Evolutionary conservation across 768 basidiomycete genomes (phyloP), one percentile per base, ranked within the genome.

Genomic region (Xerocomellus chrysenteron): DNA sequence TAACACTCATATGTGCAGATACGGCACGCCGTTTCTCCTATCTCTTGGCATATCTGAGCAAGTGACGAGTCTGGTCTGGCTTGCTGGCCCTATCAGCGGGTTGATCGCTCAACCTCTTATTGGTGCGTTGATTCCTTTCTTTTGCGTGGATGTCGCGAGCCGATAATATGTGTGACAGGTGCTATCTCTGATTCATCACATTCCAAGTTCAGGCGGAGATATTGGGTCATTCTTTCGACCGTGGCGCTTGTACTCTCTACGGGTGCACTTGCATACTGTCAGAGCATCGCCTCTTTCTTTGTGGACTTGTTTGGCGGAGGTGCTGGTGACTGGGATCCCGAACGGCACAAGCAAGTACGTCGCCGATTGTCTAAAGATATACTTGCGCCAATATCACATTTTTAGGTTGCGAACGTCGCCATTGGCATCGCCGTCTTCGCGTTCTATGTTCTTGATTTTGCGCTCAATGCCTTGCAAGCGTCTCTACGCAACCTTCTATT

Each of bases 21-120:
- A 96, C 65, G 96, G 96, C 37, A 98, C 96, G 5, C 96, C 96
- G 1, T 97, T 97, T 71, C 78, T 98, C 39, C 80, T 96, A 14
- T 80, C 79, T 33, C 78, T 90, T 19, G 89, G 89, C 8, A 75
- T 98, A 28, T 87, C 93, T 0, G 95, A 94, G 68, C 87, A 92
- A 68, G 76, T 94, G 16, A 98, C 97, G 0, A 90, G 92, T 52
- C 81, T 98, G 9, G 96, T 99, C 36, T 99, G 97, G 97, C 80
- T 92, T 39, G 91, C 90, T 54, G 91, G 96, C 11, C 97, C 97
- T 5, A 92, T 99, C 57, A 94, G 92, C 59, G 97, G 97, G 16
- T 78, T 99, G 45, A 77, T 99, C 49, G 94, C 94, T 5, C 97
- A 99, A 70, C 97, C 97, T n/a, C 80, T 98, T 53, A 97, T 99